phyloP scores from a whole-genome alignment of 176 grass and related monocot species.

The Chloris gayana region DNA sequence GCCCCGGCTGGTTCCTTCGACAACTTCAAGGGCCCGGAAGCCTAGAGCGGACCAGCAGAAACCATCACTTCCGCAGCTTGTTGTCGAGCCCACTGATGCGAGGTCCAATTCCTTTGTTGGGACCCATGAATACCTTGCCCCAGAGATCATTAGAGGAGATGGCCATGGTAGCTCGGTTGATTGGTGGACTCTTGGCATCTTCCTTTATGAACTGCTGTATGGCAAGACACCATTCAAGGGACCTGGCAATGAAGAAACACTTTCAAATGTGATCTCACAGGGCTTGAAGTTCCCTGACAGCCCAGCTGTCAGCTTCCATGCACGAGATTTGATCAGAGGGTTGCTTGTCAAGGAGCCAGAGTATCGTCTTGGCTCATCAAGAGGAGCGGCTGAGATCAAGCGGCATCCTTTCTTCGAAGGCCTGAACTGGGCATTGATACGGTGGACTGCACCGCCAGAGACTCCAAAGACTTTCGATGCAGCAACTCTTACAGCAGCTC shows the following conservation, averaged over 20 bases:
- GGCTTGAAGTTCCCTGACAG: slow-evolving; percentile 78
- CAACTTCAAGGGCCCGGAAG: slow-evolving; percentile 39
- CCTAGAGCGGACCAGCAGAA: slow-evolving; percentile 62
- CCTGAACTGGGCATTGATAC: slow-evolving; percentile 92
- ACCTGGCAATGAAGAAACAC: slow-evolving; percentile 78
- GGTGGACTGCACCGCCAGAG: slow-evolving; percentile 78
- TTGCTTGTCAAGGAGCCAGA: slow-evolving; percentile 93
- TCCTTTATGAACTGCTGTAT: slow-evolving; percentile 85
- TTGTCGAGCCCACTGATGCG: slow-evolving; percentile 87
- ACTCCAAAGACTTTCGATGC: slow-evolving; percentile 54
- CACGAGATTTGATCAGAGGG: slow-evolving; percentile 79
- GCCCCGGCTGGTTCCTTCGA: slow-evolving; percentile 69
- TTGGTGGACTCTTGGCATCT: slow-evolving; percentile 98
- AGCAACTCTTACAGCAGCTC: slow-evolving; percentile 21
- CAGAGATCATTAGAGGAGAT: slow-evolving; percentile 95
- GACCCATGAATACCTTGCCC: slow-evolving; percentile 94
- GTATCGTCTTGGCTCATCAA: slow-evolving; percentile 61
- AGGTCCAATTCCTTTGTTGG: slow-evolving; percentile 95
- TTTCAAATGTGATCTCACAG: slow-evolving; percentile 82
- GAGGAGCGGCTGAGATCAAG: slow-evolving; percentile 91
- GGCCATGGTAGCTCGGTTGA: slow-evolving; percentile 96
- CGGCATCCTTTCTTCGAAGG: slow-evolving; percentile 92
- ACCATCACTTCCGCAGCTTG: slow-evolving; percentile 76
- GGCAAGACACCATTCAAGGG: slow-evolving; percentile 86
- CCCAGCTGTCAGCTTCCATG: slow-evolving; percentile 69